Conservation (phyloP, 2,329 filamentous ascomycete genomes). For the Aureobasidium sp. region DNA sequence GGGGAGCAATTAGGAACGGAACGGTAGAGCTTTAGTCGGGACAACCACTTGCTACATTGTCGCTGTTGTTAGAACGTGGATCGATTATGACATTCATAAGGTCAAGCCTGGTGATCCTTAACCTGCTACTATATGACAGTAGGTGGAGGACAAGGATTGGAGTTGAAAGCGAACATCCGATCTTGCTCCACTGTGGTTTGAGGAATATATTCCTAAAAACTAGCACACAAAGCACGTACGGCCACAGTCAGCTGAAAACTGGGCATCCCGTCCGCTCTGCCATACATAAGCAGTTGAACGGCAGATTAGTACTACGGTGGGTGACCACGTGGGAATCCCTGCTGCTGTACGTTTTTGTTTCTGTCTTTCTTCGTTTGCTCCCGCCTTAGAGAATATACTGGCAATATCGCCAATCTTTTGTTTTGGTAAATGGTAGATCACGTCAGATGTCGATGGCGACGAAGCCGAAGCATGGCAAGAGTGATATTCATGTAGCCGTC, state of each 20-base stretch:
- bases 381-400: too few species aligned
- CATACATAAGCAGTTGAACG: slow-evolving; percentile 2
- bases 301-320: neutral
- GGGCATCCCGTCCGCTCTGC: slow-evolving; percentile 1
- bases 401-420: too few species aligned
- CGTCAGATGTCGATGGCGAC: too few species aligned
- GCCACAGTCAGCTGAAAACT: slow-evolving; percentile 1
- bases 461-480: too few species aligned
- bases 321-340: neutral
- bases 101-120: slow-evolving; percentile 37
- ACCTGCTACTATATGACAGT: slow-evolving; percentile 21
- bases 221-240: neutral
- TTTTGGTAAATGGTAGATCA: too few species aligned
- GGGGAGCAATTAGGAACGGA: too few species aligned
- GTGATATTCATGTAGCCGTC: too few species aligned
- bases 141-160: neutral
- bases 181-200: too few species aligned
- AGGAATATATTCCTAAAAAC: neutral
- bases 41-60: neutral
- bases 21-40: slow-evolving; percentile 21
- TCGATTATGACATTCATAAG: slow-evolving; percentile 18
- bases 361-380: too few species aligned
- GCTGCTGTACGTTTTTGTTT: neutral
- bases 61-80: neutral
- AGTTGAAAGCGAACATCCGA: neutral